Percentiles rank a stretch among this genome's conserved stretches.
These are phyloP conservation scores for Geotrichum ghanense DNA, from an alignment of 805 yeast species.

Conservation along the genomic window DNA sequence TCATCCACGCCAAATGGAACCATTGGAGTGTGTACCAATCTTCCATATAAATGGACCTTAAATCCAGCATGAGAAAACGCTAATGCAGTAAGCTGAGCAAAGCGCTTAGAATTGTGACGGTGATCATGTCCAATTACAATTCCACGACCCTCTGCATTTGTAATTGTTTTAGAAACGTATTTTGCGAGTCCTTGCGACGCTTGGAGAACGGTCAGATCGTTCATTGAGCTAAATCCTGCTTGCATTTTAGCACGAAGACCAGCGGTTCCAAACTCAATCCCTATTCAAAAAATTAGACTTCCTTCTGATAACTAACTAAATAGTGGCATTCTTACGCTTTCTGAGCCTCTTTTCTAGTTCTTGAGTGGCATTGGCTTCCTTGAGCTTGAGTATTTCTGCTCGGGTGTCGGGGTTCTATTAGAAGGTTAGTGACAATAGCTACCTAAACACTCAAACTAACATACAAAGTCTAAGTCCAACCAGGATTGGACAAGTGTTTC, in stretches of 20 bases:
- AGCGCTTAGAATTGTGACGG: slow-evolving; percentile 64
- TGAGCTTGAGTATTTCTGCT: slow-evolving; percentile 40
- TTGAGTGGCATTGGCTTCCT: slow-evolving; percentile 26
- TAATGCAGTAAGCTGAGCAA: slow-evolving; percentile 69
- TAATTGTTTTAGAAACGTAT: slow-evolving; percentile 22
- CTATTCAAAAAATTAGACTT: too few relatives aligned
- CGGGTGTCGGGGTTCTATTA: slow-evolving; percentile 34
- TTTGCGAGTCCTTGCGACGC: slow-evolving; percentile 45
- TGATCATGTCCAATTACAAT: slow-evolving; percentile 90
- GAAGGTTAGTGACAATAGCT: neutral
- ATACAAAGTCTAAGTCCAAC: slow-evolving; percentile 6
- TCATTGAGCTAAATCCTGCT: slow-evolving; percentile 84
- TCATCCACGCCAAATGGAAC: slow-evolving; percentile 79
- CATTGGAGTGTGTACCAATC: slow-evolving; percentile 69
- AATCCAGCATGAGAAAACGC: slow-evolving; percentile 62
- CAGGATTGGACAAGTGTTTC: neutral
- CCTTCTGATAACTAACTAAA: too few relatives aligned
- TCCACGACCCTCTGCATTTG: slow-evolving; percentile 25
- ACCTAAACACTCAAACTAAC: slow-evolving; percentile 2
- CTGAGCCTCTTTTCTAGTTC: slow-evolving; percentile 43
- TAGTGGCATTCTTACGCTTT: slow-evolving; percentile 14
- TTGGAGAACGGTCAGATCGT: slow-evolving; percentile 77
- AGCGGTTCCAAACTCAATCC: slow-evolving; percentile 87
- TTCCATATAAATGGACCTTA: slow-evolving; percentile 40
- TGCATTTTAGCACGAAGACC: slow-evolving; percentile 83